Conservation (phyloP, 331 rosid genomes). For the Malus hybrid region DNA sequence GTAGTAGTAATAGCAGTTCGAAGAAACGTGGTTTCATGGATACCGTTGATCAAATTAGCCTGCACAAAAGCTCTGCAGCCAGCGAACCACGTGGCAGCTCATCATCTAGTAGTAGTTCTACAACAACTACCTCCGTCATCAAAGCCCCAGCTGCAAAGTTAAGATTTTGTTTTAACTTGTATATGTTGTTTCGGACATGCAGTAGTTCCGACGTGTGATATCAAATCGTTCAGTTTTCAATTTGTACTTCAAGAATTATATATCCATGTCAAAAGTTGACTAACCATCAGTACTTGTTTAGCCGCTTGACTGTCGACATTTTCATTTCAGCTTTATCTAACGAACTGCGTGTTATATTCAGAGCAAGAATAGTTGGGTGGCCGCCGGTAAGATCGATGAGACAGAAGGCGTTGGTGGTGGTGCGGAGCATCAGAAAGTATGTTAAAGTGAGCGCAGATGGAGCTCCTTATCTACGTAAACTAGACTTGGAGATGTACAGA, state of each 20-base stretch:
- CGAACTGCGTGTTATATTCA: background rate
- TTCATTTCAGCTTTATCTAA: background rate
- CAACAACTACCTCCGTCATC: background rate
- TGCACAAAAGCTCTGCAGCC: background rate
- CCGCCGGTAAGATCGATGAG: slow-evolving; percentile 25
- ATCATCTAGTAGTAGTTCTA: background rate
- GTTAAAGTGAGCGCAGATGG: slow-evolving; percentile 29
- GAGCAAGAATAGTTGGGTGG: slow-evolving; percentile 23
- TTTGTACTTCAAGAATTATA: background rate
- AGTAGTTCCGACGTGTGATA: background rate
- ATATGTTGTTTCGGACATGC: background rate
- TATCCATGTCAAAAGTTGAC: background rate
- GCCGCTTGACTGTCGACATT: background rate
- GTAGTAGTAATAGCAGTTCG: background rate
- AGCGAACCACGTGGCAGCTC: background rate
- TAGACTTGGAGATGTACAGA: slow-evolving; percentile 16
- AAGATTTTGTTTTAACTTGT: background rate
- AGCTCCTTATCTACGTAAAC: slow-evolving; percentile 23
- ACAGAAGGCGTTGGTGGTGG: slow-evolving; percentile 12
- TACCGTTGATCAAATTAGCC: slow-evolving; percentile 5
- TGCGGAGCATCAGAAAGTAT: background rate
- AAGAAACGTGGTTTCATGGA: slow-evolving; percentile 16
- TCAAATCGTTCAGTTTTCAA: background rate
- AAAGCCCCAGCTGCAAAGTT: slow-evolving; percentile 10
- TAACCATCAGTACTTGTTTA: background rate